Evolutionary conservation across 116 monocot species (phyloP), one percentile per base, ranked within the genome.

Genomic region (Phalaenopsis hybrid): DNA sequence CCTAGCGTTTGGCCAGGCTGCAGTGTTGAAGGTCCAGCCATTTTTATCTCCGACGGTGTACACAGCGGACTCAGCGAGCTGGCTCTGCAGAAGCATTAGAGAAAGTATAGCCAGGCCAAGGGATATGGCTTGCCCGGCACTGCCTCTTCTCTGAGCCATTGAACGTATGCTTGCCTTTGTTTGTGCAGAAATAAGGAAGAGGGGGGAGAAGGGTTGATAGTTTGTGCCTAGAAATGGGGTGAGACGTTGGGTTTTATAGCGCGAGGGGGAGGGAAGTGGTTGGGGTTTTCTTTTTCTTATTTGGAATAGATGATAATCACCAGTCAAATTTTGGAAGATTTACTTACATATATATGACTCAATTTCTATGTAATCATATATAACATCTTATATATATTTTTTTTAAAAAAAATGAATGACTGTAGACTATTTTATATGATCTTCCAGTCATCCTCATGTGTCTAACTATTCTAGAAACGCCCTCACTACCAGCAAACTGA

Each of bases 1-100:
- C 37, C 1, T 37, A 37, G 37, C 1, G 0, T 21, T 79, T 41
- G 88, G 79, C 94, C 91, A 94, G 44, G 3, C 44, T 37, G 23
- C 81, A 10, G 81, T 43, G 82, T 79, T 87, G 85, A 91, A 91
- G 65, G 82, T 84, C 94, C 94, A 94, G 31, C 94, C 91, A 1
- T 21, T 69, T 48, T 43, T 8, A 63, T 70, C 92, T 6, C 94
- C 91, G 9, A 93, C 93, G 1, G 45, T 78, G 82, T 86, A 93
- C 37, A 52, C 33, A n/a, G 87, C 86, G 0, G 91, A 83, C 8
- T 84, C 84, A 11, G 82, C 77, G 28, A 83, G 25, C 15, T 85
- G 6, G 81, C 41, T 65, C 33, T 79, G 57, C 41, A 83, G 8
- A 33, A 86, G 74, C 8, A 58, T 34, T 31, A 87, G 81, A 55